Conservation (phyloP, 305 asterid species). For the Ilex paraguariensis region DNA sequence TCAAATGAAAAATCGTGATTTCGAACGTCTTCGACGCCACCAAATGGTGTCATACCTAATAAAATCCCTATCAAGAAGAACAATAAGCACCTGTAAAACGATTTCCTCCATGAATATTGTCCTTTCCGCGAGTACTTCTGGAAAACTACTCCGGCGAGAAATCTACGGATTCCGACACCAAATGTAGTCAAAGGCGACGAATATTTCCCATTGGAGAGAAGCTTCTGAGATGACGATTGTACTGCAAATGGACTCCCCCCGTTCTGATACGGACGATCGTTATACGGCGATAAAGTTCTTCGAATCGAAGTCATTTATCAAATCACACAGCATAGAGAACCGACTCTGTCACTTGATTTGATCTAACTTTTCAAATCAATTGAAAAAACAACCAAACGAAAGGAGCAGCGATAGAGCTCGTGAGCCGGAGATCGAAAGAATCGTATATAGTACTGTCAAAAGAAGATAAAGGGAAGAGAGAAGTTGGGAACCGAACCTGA, state of each 20-base stretch:
- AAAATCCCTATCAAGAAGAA: constrained; percentile 75
- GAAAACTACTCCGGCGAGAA: constrained; percentile 33
- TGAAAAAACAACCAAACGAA: too few relatives aligned
- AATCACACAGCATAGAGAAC: neutral
- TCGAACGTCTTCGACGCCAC: constrained; percentile 36
- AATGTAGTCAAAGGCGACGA: constrained; percentile 33
- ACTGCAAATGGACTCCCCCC: constrained; percentile 47
- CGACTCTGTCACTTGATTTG: too few relatives aligned
- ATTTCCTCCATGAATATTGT: constrained; percentile 48
- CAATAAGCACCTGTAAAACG: constrained; percentile 52
- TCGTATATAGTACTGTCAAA: too few relatives aligned
- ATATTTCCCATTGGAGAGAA: constrained; percentile 37
- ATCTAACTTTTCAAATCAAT: too few relatives aligned
- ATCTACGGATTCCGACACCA: constrained; percentile 28
- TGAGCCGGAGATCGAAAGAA: too few relatives aligned
- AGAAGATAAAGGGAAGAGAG: too few relatives aligned
- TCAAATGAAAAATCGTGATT: constrained; percentile 38
- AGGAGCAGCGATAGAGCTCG: too few relatives aligned
- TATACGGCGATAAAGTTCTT: constrained; percentile 75
- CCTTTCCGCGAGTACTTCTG: constrained; percentile 39
- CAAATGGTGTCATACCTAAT: constrained; percentile 78
- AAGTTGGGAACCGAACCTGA: too few relatives aligned
- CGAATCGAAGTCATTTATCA: constrained; percentile 83
- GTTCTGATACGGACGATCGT: constrained; percentile 63
- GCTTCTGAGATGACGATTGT: constrained; percentile 68